Conservation (phyloP, 2,329 filamentous ascomycete species). For the Ambrosiella beaveri region DNA sequence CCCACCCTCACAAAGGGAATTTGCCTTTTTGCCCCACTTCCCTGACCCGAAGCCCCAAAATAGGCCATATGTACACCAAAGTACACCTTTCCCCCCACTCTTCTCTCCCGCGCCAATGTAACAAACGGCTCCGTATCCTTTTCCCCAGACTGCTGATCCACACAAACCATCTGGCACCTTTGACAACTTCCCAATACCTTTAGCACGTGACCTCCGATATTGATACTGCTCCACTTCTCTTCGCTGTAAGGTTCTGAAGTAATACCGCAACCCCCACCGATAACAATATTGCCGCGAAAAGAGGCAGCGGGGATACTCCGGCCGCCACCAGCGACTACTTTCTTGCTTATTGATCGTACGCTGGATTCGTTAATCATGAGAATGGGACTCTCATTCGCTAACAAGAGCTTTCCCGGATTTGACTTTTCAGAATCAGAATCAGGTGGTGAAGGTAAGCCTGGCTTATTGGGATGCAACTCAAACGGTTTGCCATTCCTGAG, state of each 20-base stretch:
- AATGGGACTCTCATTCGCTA: constrained; percentile 91
- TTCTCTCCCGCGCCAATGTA: constrained; percentile 72
- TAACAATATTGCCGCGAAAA: constrained; percentile 78
- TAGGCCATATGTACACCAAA: constrained; percentile 72
- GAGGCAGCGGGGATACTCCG: constrained; percentile 44
- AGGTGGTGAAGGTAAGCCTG: constrained; percentile 30
- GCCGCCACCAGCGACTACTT: background rate
- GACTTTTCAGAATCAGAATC: constrained; percentile 36
- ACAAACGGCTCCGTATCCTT: constrained; percentile 74
- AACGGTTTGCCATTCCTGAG: constrained; percentile 7
- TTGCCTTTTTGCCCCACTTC: background rate
- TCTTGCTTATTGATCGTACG: constrained; percentile 47
- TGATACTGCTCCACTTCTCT: constrained; percentile 56
- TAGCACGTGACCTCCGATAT: constrained; percentile 47
- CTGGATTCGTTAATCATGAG: constrained; percentile 68
- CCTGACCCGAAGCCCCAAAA: constrained; percentile 5
- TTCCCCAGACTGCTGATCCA: constrained; percentile 67
- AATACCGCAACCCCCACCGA: constrained; percentile 34
- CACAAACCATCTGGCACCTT: constrained; percentile 89
- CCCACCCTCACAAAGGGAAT: constrained; percentile 2
- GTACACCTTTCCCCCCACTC: constrained; percentile 66
- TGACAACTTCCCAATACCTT: constrained; percentile 68
- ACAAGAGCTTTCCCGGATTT: constrained; percentile 40
- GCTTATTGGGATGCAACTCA: background rate
- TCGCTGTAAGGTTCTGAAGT: constrained; percentile 48